Conservation (phyloP, 371 early-diverging fungal genomes). For the Haplosporangium sp. region DNA sequence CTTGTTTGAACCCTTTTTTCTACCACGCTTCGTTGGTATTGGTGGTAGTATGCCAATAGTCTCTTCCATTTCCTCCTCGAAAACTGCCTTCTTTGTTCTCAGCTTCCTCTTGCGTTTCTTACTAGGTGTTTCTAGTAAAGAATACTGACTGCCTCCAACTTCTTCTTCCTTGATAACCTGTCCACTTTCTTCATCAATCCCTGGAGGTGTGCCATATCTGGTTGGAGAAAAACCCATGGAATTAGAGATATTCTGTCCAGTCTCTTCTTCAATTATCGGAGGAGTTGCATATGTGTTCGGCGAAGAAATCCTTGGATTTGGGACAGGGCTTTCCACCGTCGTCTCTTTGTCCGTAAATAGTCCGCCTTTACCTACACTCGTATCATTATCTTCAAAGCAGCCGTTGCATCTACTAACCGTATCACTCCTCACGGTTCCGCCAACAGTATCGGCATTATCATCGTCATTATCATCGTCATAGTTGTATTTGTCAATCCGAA, state of each 20-base stretch:
- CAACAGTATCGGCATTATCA: neutral
- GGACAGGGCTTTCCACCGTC: neutral
- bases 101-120: conserved; percentile 34
- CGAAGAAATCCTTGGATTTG: neutral
- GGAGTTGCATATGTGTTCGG: neutral
- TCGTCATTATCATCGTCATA: too few species aligned
- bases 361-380: neutral
- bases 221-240: neutral
- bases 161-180: neutral
- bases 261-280: neutral
- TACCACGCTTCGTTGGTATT: conserved; percentile 1
- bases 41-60: conserved; percentile 20
- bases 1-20: conserved; percentile 9
- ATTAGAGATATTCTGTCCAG: neutral
- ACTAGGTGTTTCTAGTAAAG: neutral
- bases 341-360: neutral
- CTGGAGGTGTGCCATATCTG: neutral
- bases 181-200: neutral
- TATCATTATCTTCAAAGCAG: neutral
- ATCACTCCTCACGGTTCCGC: neutral
- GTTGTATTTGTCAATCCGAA: too few species aligned
- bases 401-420: neutral
- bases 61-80: conserved; percentile 46
- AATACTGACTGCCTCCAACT: neutral
- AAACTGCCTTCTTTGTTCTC: conserved; percentile 21